Evolutionary conservation across 2,329 filamentous ascomycete species (phyloP), one percentile per base, ranked within the genome.

Genomic region (Calonectria hawksworthii): DNA sequence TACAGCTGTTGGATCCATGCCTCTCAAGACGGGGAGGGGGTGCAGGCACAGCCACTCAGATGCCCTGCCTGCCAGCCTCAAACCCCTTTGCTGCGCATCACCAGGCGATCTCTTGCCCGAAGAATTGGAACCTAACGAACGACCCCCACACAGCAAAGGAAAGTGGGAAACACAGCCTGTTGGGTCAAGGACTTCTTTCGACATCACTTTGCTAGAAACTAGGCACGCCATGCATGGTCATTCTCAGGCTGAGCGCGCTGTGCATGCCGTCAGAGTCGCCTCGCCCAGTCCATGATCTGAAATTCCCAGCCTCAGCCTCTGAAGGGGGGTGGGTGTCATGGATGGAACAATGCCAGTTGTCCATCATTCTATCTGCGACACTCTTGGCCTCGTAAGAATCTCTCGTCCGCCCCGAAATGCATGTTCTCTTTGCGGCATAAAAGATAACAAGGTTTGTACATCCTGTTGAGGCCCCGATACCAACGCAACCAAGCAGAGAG

Each of bases 321-420:
- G 44, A 38, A 32, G 61, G 65, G 52, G 77, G 66, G 68, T 69
- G 73, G 70, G 44, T 68, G 51, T 75, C 63, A 68, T 70, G 68
- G 34, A 74, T 75, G 72, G 65, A 64, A 75, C 72, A 76, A 75
- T 68, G 75, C 73, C 78, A 80, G 78, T 54, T 80, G 75, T 81
- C 68, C 70, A 72, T 74, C 68, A 61, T 75, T 72, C 72, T 77
- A 76, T 75, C 71, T 77, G 68, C 66, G 64, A 71, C 70, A 61
- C 75, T 50, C 76, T 74, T 77, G 70, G 65, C 66, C 68, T 61
- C 64, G 56, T 67, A 63, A 52, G 59, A 59, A 13, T 66, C 61
- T 52, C 68, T 64, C 70, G 70, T 70, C 73, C 74, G 74, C 74
- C 76, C 69, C 28, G 56, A 67, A 65, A 76, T 71, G 70, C 74